phyloP scores from a whole-genome alignment of 2,329 filamentous ascomycete species.

The Pseudogymnoascus sp. region DNA sequence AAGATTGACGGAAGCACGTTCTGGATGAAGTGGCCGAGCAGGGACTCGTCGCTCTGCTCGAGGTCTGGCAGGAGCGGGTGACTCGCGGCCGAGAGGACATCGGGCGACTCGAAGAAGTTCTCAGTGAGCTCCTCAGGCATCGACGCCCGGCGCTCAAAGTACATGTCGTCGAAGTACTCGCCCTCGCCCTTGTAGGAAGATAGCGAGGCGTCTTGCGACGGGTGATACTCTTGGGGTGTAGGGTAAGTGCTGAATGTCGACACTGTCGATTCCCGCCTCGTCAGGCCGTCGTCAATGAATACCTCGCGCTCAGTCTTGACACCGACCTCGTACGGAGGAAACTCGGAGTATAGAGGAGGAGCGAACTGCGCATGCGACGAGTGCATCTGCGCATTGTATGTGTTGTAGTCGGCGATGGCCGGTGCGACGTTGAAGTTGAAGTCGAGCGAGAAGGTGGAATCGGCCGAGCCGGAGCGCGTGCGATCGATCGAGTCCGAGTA shows the following conservation, averaged over 20 bases:
- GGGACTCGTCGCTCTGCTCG: slow-evolving; percentile 75
- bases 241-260: slow-evolving; percentile 92
- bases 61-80: slow-evolving; percentile 43
- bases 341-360: slow-evolving; percentile 42
- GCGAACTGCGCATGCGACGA: slow-evolving; percentile 38
- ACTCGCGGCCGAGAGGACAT: slow-evolving; percentile 41
- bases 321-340: slow-evolving; percentile 77
- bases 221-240: slow-evolving; percentile 44
- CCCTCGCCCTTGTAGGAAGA: slow-evolving; percentile 54
- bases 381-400: slow-evolving; percentile 56
- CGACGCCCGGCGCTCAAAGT: slow-evolving; percentile 60
- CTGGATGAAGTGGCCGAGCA: slow-evolving; percentile 86
- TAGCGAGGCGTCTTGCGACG: slow-evolving; percentile 58
- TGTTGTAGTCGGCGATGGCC: slow-evolving; percentile 46
- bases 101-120: slow-evolving; percentile 74
- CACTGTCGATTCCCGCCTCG: slow-evolving; percentile 75
- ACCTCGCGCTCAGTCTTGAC: slow-evolving; percentile 93
- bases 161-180: slow-evolving; percentile 66
- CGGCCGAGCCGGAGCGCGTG: slow-evolving; percentile 68
- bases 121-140: slow-evolving; percentile 58
- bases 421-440: slow-evolving; percentile 66
- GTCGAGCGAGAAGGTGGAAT: slow-evolving; percentile 63
- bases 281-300: slow-evolving; percentile 84
- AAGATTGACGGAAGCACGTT: slow-evolving; percentile 84
- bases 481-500: slow-evolving; percentile 67